Base-by-base conservation (phyloP, 2,329 filamentous ascomycete species). In the Fragosphaeria purpurea region DNA sequence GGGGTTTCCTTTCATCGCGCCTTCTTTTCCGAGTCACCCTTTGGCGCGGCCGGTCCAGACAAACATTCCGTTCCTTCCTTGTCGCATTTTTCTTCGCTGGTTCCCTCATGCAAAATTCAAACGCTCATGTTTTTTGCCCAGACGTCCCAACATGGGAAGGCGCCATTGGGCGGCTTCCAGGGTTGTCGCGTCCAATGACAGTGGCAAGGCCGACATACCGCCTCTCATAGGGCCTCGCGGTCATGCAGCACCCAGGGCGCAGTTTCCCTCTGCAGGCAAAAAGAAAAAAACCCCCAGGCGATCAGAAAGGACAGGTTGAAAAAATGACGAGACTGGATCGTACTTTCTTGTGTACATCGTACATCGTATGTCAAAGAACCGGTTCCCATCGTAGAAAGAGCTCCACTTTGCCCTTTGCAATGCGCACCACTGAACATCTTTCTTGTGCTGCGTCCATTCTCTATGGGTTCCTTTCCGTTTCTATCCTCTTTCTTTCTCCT, bases 221-320 rank as follows among this genome's bases (percentile, higher is more conserved):
- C 53, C 56, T 65, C 63, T 63, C 57, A 68, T 67, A 68, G 65
- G 65, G 58, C 58, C 52, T 63, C 58, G 50, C 57, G 56, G 59
- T 61, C 22, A 64, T 67, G 65, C 65, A 65, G 56, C 59, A 58
- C 58, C 63, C 57, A 59, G 63, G 60, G 64, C 60, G 58, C 58
- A 58, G 48, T 39, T 38, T 44, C 22, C 22, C 33, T 45, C 47
- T 53, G 47, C 48, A 45, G 48, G 44, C 31, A 22, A 40, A 38
- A 43, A 37, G 45, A 30, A 7, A 50, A 50, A 37, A 48, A 39
- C 30, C 31, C 33, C 37, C 39, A 44, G 39, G 46, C 43, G 30
- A 37, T n/a, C 30, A 50, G 2, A 40, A 35, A 45, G 12, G 44
- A 4, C 9, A 48, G 22, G 22, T 22, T 22, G 22, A 22, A 22